Base-by-base conservation (phyloP, 2,329 filamentous ascomycete species). In the Stachybotrys chlorohalonatus region DNA sequence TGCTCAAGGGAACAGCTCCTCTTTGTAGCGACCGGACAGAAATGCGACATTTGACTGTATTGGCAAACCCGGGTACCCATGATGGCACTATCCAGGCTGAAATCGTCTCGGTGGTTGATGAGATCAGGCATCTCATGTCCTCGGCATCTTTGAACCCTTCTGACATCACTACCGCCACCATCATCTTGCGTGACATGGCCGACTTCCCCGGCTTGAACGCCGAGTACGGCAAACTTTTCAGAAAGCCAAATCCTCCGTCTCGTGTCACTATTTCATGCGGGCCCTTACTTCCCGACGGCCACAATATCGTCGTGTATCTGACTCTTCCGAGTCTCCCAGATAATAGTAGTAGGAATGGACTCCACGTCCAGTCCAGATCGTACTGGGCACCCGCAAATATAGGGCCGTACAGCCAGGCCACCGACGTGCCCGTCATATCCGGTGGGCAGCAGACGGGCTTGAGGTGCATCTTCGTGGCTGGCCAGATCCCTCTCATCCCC, bases 301-400 rank as follows among this genome's bases (percentile, higher is more conserved):
- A 78, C 52, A 78, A 85, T 56, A 80, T 86, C 53, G 71, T 89
- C 15, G 79, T 93, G 58, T 75, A 78, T 60, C 66, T 82, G 46
- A 73, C 73, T 1, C 66, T 75, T 4, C 73, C 75, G 30, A 58
- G 64, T 1, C 57, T 57, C 2, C 57, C 68, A 24, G 55, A 58
- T 8, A 57, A 53, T 6, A 53, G 53, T n/a, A 62, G 66, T 36
- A 70, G 88, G 71, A 76, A 78, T 52, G 83, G 82, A 0, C 79
- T 97, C 1, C 94, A 99, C 68, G 92, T 99, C 6, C 94, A 97
- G 71, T 92, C 89, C 4, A 79, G 89, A 46, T 95, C 90, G 11
- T 97, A 97, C 76, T 99, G 94, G 94, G 94, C 94, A 0, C 94
- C 94, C 0, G 93, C 94, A 17, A 97, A 97, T 65, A 97, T 99